Evolutionary conservation across 169 alveolate species (phyloP), one percentile per base, ranked within the genome.

Genomic region (Theileria orientalis): DNA sequence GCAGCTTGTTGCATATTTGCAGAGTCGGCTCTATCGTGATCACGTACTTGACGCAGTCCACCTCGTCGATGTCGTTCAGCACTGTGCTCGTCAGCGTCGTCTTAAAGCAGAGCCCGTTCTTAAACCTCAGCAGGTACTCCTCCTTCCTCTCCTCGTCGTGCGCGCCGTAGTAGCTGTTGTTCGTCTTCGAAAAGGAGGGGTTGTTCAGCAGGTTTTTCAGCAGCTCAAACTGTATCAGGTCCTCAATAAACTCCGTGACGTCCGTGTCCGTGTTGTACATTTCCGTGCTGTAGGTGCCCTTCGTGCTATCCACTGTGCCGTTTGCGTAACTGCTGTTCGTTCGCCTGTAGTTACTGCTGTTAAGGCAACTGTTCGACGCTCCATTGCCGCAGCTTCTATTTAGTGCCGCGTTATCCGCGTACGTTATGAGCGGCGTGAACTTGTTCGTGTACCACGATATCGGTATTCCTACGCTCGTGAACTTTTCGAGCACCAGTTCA

Each of bases 1-100:
- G 87, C 51, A 79, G 63, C 52, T 60, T 79, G 63, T 79, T 79
- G 19, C 57, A 64, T 35, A 79, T 32, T 21, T 52, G 72, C 40
- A 57, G 49, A 69, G 69, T 79, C 32, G 87, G 87, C 32, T 79
- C 83, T 29, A 79, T 70, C 6, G 25, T 62, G 67, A 79, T 25
- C 3, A 35, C 29, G 46, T 46, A 79, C 42, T 79, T 74, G 47
- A 68, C 62, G 19, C 56, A 56, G 8, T 56, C 66, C n/a, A 42
- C 76, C 46, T 33, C 76, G 42, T 30, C 21, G 7, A 25, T 56
- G 41, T 56, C 66, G 21, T 56, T 56, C 37, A 56, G 37, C n/a
- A 40, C 46, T 5, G 32, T 33, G 14, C 44, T 27, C 5, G 44
- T 56, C 14, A 32, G 37, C 25, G 66, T 56, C 19, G 46, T 29